Percentiles rank a stretch among this genome's conserved stretches.
phyloP scores from a whole-genome alignment of 2,329 filamentous ascomycete genomes.

The Xenosphaeropsis pyriputrescens region DNA sequence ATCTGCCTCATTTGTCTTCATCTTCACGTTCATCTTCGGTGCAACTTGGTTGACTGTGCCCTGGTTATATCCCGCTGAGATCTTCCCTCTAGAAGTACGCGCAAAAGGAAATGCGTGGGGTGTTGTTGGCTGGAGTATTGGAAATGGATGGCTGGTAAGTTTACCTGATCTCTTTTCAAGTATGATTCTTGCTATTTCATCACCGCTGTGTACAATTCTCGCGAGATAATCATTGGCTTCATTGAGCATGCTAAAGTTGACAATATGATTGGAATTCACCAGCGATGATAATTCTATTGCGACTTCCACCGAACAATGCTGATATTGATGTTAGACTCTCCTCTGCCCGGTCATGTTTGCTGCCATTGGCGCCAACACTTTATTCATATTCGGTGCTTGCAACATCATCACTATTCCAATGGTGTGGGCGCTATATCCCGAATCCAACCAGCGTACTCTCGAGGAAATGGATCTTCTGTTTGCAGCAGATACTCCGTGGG shows the following conservation, averaged over 20 bases:
- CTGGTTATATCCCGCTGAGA: slow-evolving; percentile 57
- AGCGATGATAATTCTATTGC: no score
- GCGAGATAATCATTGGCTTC: no score
- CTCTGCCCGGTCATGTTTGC: slow-evolving; percentile 26
- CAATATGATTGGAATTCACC: no score
- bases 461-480: slow-evolving; percentile 68
- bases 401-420: slow-evolving; percentile 53
- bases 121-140: slow-evolving; percentile 63
- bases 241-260: no score
- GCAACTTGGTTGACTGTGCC: slow-evolving; percentile 36
- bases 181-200: no score
- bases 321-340: slow-evolving; percentile 6
- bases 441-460: slow-evolving; percentile 58
- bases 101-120: slow-evolving; percentile 66
- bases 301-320: no score
- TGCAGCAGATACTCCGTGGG: slow-evolving; percentile 49
- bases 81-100: slow-evolving; percentile 56
- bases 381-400: slow-evolving; percentile 58
- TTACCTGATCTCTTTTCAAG: no score
- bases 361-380: slow-evolving; percentile 51
- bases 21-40: slow-evolving; percentile 49
- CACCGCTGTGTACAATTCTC: no score
- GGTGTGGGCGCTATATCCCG: slow-evolving; percentile 56
- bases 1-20: slow-evolving; percentile 56
- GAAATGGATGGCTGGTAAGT: slow-evolving; percentile 47